phyloP scores from a whole-genome alignment of 164 flowering plant species.

The Berberis vulgaris region DNA sequence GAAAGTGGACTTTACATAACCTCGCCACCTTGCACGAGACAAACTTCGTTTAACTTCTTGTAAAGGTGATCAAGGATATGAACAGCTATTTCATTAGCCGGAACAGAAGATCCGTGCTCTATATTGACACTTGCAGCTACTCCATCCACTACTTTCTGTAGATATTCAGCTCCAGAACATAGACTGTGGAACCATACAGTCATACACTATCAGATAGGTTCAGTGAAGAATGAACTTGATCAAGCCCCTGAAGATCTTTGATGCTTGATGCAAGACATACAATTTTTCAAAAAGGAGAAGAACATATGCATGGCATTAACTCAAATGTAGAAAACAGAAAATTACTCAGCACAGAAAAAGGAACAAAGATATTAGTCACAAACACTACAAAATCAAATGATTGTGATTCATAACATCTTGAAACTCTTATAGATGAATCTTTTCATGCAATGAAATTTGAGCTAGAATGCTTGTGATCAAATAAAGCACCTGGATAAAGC shows the following conservation, averaged over 20 bases:
- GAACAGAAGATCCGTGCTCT: slow-evolving; percentile 32
- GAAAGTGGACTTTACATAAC: slow-evolving; percentile 28
- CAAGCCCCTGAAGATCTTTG: not conserved
- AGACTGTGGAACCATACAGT: slow-evolving; percentile 35
- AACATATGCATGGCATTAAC: too few relatives aligned
- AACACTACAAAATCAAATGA: too few relatives aligned
- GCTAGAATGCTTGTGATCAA: slow-evolving; percentile 1
- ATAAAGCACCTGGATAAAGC: slow-evolving; percentile 56
- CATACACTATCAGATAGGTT: not conserved
- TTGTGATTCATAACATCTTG: not conserved
- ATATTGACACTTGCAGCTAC: slow-evolving; percentile 54
- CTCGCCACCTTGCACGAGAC: slow-evolving; percentile 95
- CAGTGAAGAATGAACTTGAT: not conserved
- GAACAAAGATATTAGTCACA: too few relatives aligned
- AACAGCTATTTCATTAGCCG: slow-evolving; percentile 67
- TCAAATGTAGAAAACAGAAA: too few relatives aligned
- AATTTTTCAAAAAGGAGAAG: too few relatives aligned
- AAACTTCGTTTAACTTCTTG: slow-evolving; percentile 66
- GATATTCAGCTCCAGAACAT: slow-evolving; percentile 78
- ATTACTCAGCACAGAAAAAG: too few relatives aligned
- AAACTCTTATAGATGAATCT: not conserved
- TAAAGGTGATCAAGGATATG: slow-evolving; percentile 76
- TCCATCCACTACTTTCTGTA: slow-evolving; percentile 63
- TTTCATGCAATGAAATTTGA: not conserved
- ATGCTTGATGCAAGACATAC: not conserved